A percentile compares a stretch with the other conserved stretches of the same genome.
phyloP scores from a whole-genome alignment of 257 asterid genomes.

The Primulina huaijiensis region DNA sequence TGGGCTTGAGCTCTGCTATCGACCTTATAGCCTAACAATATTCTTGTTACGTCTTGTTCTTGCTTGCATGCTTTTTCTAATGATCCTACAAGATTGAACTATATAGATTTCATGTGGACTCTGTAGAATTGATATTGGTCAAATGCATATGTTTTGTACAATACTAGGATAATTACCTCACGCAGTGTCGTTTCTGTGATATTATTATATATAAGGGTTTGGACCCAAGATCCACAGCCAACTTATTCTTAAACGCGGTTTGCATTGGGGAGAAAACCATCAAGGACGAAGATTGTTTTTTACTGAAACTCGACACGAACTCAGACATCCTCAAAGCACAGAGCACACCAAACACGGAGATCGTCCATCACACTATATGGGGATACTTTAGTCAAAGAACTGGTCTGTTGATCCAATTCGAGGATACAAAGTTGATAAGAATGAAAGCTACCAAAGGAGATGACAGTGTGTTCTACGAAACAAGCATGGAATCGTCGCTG shows the following conservation, averaged over 20 bases:
- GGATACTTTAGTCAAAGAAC: conserved; percentile 84
- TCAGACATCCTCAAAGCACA: conserved; percentile 57
- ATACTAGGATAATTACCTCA: not conserved
- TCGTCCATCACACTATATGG: conserved; percentile 81
- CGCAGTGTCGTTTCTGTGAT: not conserved
- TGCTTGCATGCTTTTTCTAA: not conserved
- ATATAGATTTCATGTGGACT: not conserved
- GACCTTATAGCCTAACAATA: not conserved
- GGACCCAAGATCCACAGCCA: conserved; percentile 89
- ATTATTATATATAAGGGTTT: conserved; percentile 48
- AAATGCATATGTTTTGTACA: not conserved
- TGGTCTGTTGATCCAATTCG: conserved; percentile 68
- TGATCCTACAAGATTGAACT: not conserved
- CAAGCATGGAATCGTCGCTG: conserved; percentile 61
- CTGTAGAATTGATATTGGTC: no score
- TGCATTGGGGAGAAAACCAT: conserved; percentile 74
- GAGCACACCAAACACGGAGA: conserved; percentile 67
- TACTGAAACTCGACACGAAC: conserved; percentile 61
- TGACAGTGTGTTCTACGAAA: conserved; percentile 68
- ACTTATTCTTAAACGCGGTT: conserved; percentile 68
- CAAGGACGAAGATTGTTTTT: conserved; percentile 63
- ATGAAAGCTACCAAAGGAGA: conserved; percentile 53
- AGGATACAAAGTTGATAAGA: conserved; percentile 68
- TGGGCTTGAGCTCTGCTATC: no score
- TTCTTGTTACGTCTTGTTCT: not conserved